Base-by-base conservation (phyloP, 1,284 basidiomycete species). In the Schizophyllum commune region DNA sequence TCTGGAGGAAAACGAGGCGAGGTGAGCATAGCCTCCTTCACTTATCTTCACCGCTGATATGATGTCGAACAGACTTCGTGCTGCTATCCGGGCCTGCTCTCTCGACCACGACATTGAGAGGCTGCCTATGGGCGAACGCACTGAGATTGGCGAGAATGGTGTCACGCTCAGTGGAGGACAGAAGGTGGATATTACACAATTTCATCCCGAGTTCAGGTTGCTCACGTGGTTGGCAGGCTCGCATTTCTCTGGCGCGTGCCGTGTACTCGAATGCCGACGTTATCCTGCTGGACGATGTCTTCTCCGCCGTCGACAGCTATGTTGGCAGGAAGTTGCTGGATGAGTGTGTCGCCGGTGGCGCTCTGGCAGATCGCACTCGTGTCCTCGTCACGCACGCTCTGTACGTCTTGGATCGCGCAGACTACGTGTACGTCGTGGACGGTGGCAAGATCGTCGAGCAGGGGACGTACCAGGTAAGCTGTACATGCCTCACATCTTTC, bases 141-240 rank as follows among this genome's bases (percentile, higher is more conserved):
- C 91, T 0, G 89, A 94, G 71, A 91, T 96, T 32, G 93, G 93
- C 27, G 93, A 94, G 73, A 85, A 89, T 65, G 92, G 92, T 5
- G 84, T 90, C 60, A 91, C 83, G 68, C 71, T 88, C 59, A 85
- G 81, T 62, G 81, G 8, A 17, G 61, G 83, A 76, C 64, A 54
- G 73, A 58, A 78, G 82, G 82, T 64, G 83, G 83, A 1, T 83
- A 85, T 65, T 85, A 84, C 75, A 81, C 72, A 73, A 1, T 77
- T 76, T 61, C 71, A 27, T 62, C 17, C 39, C 54, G 51, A 19
- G 22, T 27, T 33, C 52, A 9, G 52, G n/a, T 39, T 20, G 33
- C 7, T 22, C 9, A 11, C 20, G 47, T n/a, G 52, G 7, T 54
- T 21, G 57, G 27, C 53, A 91, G 79, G 92, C 92, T 34, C 85